These are phyloP conservation scores for Pinus tabuliformis DNA, from an alignment of 75 land plant genomes.

Conservation along the genomic window DNA sequence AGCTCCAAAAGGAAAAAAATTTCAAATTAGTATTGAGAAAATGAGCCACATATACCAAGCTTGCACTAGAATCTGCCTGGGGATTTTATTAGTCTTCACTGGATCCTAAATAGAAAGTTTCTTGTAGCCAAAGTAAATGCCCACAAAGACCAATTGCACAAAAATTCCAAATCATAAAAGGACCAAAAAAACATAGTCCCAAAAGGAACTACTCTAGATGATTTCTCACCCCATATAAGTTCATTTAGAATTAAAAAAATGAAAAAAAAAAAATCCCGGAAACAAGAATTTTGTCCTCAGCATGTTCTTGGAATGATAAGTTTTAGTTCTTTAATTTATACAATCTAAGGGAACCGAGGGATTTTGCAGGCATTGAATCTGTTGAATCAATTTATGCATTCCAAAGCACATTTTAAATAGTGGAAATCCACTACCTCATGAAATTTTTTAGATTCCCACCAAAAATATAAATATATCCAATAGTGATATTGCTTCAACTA, in stretches of 20 bases:
- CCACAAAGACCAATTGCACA: constrained; percentile 85
- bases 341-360: too few species aligned
- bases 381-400: too few species aligned
- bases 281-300: constrained; percentile 80
- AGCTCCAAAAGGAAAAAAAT: too few species aligned
- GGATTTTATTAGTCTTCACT: constrained; percentile 87
- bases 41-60: constrained; percentile 88
- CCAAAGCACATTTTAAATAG: too few species aligned
- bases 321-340: too few species aligned
- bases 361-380: too few species aligned
- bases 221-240: constrained; percentile 87
- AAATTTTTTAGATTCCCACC: too few species aligned
- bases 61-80: constrained; percentile 84
- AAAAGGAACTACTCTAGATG: constrained; percentile 93
- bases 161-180: constrained; percentile 88
- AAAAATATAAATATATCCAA: too few species aligned
- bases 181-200: constrained; percentile 87
- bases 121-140: constrained; percentile 79
- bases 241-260: constrained; percentile 80
- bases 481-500: too few species aligned
- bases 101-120: constrained; percentile 78
- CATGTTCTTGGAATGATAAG: constrained; percentile 2
- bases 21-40: constrained; percentile 75
- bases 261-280: constrained; percentile 51
- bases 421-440: too few species aligned